Conservation (phyloP, 129 eudicot genomes). For the Heracleum sosnowskyi region DNA sequence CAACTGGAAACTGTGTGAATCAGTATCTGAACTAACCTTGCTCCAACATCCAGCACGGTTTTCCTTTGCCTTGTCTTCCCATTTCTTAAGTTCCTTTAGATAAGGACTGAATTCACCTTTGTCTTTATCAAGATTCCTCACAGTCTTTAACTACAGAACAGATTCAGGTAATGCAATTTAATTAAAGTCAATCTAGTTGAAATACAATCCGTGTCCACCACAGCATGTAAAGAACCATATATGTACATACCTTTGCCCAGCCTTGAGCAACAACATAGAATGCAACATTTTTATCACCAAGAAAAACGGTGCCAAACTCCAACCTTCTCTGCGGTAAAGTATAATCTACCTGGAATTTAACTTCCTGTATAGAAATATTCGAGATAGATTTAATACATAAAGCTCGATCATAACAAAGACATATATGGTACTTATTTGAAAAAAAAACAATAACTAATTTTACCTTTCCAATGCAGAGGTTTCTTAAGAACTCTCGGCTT, state of each 20-base stretch:
- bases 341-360: constrained; percentile 62
- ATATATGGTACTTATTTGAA: too few relatives aligned
- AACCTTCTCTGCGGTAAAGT: constrained; percentile 48
- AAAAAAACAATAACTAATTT: neutral
- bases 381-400: neutral
- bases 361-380: constrained; percentile 42
- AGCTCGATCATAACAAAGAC: neutral
- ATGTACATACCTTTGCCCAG: constrained; percentile 74
- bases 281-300: constrained; percentile 70
- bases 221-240: neutral
- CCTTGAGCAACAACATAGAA: constrained; percentile 72
- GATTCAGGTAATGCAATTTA: constrained; percentile 6
- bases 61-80: constrained; percentile 51
- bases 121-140: constrained; percentile 30
- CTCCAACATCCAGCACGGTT: constrained; percentile 83
- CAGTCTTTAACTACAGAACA: constrained; percentile 65
- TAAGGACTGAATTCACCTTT: constrained; percentile 68
- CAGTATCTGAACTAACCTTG: constrained; percentile 44
- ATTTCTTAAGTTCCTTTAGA: constrained; percentile 47
- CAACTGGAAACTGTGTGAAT: neutral
- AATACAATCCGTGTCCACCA: neutral
- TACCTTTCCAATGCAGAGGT: constrained; percentile 92
- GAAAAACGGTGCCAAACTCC: constrained; percentile 76
- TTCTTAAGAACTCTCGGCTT: constrained; percentile 80
- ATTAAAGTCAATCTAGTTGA: neutral